These are phyloP conservation scores for Calonectria hongkongensis DNA, from an alignment of 2,329 filamentous ascomycete species.

Conservation along the genomic window DNA sequence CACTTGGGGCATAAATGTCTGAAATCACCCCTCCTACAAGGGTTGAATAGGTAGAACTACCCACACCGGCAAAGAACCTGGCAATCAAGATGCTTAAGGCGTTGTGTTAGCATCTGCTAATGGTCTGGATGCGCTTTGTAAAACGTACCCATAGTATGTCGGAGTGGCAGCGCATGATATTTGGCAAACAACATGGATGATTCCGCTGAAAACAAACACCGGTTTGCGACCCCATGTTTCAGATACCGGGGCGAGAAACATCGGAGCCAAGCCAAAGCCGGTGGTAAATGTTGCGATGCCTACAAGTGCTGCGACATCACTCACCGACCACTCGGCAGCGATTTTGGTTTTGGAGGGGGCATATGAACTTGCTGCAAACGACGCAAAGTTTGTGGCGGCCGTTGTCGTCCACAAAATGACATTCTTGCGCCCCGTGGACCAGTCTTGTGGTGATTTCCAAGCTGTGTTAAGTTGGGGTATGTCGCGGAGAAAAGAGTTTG, in stretches of 20 bases:
- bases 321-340: background rate
- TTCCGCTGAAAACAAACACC: background rate
- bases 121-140: background rate
- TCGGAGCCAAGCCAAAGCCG: slow-evolving; percentile 9
- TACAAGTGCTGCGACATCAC: background rate
- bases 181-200: slow-evolving; percentile 5
- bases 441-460: background rate
- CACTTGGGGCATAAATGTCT: background rate
- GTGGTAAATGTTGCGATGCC: background rate
- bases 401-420: background rate
- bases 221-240: slow-evolving; percentile 11
- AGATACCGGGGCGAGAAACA: background rate
- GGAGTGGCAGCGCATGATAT: background rate
- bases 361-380: slow-evolving; percentile 14
- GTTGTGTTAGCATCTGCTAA: background rate
- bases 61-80: background rate
- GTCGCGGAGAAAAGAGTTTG: background rate
- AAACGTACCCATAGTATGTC: slow-evolving; percentile 1
- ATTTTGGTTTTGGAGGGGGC: background rate
- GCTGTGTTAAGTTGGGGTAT: background rate
- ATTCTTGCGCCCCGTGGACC: background rate
- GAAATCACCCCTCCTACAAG: slow-evolving; percentile 4
- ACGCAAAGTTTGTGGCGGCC: background rate
- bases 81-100: background rate
- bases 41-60: background rate